Conservation (phyloP, 2,329 filamentous ascomycete genomes). For the Colletotrichum godetiae region DNA sequence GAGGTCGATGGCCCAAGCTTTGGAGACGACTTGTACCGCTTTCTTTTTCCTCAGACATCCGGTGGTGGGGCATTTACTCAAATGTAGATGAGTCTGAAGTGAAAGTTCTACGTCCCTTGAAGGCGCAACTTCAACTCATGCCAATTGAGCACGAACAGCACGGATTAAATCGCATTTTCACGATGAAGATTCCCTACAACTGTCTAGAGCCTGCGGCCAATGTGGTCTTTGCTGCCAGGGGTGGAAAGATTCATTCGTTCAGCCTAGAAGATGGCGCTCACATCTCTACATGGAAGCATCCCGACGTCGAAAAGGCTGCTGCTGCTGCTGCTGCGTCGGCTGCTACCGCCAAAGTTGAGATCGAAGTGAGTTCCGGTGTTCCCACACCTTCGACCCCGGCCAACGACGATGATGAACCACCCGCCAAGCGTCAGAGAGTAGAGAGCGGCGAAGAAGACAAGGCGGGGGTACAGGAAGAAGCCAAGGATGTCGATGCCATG, state of each 20-base stretch:
- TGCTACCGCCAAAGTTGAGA: slow-evolving; percentile 41
- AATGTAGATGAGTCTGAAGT: slow-evolving; percentile 12
- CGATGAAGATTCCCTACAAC: slow-evolving; percentile 72
- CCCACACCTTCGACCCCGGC: slow-evolving; percentile 14
- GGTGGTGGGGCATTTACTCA: slow-evolving; percentile 10
- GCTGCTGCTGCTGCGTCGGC: slow-evolving; percentile 37
- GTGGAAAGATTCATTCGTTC: slow-evolving; percentile 77
- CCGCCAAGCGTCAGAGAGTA: slow-evolving; percentile 56
- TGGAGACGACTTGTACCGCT: slow-evolving; percentile 46
- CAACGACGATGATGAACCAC: slow-evolving; percentile 45
- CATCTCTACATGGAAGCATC: slow-evolving; percentile 72
- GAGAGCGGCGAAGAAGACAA: slow-evolving; percentile 47
- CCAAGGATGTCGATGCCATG: slow-evolving; percentile 37
- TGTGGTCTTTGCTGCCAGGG: slow-evolving; percentile 79
- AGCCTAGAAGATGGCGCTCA: slow-evolving; percentile 66
- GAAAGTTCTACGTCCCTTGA: slow-evolving; percentile 23
- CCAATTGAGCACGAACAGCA: slow-evolving; percentile 7
- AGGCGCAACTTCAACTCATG: background rate
- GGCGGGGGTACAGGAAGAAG: slow-evolving; percentile 41
- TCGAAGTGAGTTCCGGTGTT: slow-evolving; percentile 40
- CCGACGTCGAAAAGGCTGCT: slow-evolving; percentile 49
- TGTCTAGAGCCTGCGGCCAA: slow-evolving; percentile 65
- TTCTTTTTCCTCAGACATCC: slow-evolving; percentile 47
- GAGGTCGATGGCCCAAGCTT: slow-evolving; percentile 19
- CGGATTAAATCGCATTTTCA: slow-evolving; percentile 4